Conservation (phyloP, 495 filamentous ascomycete genomes). For the Astrothelium macrocarpum region DNA sequence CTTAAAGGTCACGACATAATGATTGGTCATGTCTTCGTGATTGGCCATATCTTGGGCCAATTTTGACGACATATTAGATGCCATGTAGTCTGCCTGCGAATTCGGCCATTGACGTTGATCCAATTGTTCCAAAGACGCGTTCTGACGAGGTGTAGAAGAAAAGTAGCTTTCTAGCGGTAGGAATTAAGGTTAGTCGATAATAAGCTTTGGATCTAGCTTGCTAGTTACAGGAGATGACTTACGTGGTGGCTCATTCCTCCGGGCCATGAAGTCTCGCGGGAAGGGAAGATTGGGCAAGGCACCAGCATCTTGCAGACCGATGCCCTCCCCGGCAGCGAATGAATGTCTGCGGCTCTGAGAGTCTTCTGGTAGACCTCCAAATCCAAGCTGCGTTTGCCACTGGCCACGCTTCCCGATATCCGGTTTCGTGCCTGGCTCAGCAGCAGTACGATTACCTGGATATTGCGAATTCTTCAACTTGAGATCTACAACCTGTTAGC, state of each 20-base stretch:
- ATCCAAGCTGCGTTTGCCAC: constrained; percentile 83
- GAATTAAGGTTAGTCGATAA: neutral
- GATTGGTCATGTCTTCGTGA: constrained; percentile 35
- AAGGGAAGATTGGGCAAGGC: neutral
- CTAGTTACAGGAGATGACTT: neutral
- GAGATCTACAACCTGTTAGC: constrained; percentile 1
- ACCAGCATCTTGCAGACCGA: neutral
- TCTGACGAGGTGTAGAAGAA: constrained; percentile 7
- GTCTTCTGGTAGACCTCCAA: constrained; percentile 57
- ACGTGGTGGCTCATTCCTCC: constrained; percentile 28
- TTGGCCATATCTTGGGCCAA: neutral
- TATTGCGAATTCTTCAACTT: neutral
- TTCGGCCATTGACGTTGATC: constrained; percentile 35
- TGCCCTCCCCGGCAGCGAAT: constrained; percentile 52
- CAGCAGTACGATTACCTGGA: neutral
- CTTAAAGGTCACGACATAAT: constrained; percentile 89
- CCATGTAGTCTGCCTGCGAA: constrained; percentile 46
- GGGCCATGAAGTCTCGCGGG: constrained; percentile 46
- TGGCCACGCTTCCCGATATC: constrained; percentile 66
- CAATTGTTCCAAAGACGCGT: neutral
- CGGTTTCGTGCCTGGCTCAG: neutral
- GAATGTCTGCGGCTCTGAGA: constrained; percentile 90
- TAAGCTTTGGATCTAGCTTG: neutral
- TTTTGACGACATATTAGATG: neutral
- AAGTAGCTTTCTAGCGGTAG: constrained; percentile 11